Conservation (phyloP, 2,329 filamentous ascomycete genomes). For the Ascocoryne sarcoides region DNA sequence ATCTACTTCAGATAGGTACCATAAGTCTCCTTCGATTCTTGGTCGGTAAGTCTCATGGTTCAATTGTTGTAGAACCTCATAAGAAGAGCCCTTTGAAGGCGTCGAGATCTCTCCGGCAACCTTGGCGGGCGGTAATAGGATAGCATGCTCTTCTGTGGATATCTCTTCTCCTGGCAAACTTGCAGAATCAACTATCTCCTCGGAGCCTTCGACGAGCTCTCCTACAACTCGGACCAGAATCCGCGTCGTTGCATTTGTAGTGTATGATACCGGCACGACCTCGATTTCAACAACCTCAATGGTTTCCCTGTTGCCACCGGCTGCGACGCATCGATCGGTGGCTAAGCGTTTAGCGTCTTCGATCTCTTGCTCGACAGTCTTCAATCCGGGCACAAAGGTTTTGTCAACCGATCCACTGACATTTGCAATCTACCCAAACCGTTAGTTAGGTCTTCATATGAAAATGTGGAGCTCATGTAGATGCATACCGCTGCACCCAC, state of each 20-base stretch:
- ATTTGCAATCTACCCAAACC: conserved; percentile 20
- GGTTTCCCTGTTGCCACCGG: conserved; percentile 20
- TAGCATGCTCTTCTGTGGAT: background rate
- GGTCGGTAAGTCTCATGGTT: conserved; percentile 32
- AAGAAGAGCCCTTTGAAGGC: conserved; percentile 18
- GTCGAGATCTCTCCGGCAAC: conserved; percentile 1
- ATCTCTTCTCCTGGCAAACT: background rate
- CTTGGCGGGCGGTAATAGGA: background rate
- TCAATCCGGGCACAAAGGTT: conserved; percentile 19
- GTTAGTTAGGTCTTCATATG: conserved; percentile 1
- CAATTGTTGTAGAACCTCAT: conserved; percentile 17
- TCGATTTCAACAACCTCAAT: conserved; percentile 26
- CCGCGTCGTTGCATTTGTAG: conserved; percentile 23
- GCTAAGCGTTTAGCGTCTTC: conserved; percentile 20
- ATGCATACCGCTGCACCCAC: conserved; percentile 47
- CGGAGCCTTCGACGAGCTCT: conserved; percentile 17
- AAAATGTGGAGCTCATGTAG: background rate
- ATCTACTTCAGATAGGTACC: conserved; percentile 51
- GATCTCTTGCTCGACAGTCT: conserved; percentile 20
- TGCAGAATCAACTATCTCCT: conserved; percentile 9
- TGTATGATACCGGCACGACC: conserved; percentile 23
- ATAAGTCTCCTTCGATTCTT: conserved; percentile 40
- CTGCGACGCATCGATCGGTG: conserved; percentile 20
- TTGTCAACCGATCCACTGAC: conserved; percentile 24
- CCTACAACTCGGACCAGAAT: conserved; percentile 25